phyloP scores from a whole-genome alignment of 257 asterid species.

The Datura wrightii region DNA sequence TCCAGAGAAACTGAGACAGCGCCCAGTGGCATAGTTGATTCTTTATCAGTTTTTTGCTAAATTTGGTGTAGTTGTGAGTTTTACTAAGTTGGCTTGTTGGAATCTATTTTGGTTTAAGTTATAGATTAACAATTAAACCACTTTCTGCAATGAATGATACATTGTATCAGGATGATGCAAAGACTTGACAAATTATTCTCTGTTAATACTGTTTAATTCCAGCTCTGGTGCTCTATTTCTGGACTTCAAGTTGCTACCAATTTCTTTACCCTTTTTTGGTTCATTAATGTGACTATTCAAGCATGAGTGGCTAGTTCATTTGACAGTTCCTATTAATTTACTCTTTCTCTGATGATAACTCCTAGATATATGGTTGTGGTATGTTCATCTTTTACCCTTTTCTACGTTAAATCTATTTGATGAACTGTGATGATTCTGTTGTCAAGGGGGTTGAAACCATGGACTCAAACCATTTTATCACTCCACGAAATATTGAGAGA shows the following conservation, averaged over 20 bases:
- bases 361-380: background rate
- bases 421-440: constrained; percentile 18
- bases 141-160: background rate
- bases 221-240: background rate
- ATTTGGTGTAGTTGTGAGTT: background rate
- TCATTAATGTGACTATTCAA: background rate
- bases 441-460: constrained; percentile 75
- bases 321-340: background rate
- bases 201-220: background rate
- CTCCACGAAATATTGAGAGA: constrained; percentile 78
- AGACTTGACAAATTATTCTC: background rate
- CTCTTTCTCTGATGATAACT: background rate
- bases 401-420: background rate
- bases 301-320: background rate
- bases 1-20: background rate
- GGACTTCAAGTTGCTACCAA: background rate
- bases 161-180: constrained; percentile 6
- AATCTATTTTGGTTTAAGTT: background rate
- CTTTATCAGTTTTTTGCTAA: background rate
- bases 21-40: background rate
- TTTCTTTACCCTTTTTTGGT: background rate
- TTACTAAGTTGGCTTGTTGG: background rate
- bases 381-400: background rate
- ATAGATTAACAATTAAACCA: background rate
- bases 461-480: constrained; percentile 71